Conservation (phyloP, 345 rosid species). For the Noccaea bulbosa region DNA sequence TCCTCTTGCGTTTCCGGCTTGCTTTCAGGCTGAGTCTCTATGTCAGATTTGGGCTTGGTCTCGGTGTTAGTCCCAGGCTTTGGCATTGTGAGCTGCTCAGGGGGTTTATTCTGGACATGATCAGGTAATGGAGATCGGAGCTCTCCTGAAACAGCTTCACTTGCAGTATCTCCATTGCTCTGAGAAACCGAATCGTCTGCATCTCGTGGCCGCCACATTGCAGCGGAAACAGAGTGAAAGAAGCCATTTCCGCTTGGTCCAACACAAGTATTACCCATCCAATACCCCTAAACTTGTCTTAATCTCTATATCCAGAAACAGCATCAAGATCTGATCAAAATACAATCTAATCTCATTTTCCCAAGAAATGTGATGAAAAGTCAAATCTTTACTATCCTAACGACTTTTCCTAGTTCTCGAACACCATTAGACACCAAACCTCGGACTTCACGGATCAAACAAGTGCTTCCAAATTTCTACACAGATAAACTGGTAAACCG, state of each 20-base stretch:
- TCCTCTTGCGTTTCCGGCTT: slow-evolving; percentile 27
- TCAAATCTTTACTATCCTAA: slow-evolving; percentile 27
- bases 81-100: slow-evolving; percentile 63
- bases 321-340: slow-evolving; percentile 51
- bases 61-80: slow-evolving; percentile 43
- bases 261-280: slow-evolving; percentile 90
- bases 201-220: slow-evolving; percentile 66
- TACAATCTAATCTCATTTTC: slow-evolving; percentile 38
- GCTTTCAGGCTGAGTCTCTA: slow-evolving; percentile 26
- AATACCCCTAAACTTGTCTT: slow-evolving; percentile 8
- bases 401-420: neutral
- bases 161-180: slow-evolving; percentile 51
- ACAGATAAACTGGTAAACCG: slow-evolving; percentile 9
- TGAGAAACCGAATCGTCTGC: slow-evolving; percentile 47
- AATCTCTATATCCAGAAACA: slow-evolving; percentile 31
- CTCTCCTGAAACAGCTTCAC: slow-evolving; percentile 46
- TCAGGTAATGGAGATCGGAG: slow-evolving; percentile 46
- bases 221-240: slow-evolving; percentile 79
- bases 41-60: slow-evolving; percentile 16
- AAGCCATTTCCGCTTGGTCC: slow-evolving; percentile 73
- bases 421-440: slow-evolving; percentile 13
- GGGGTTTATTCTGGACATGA: slow-evolving; percentile 64
- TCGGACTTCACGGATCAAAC: slow-evolving; percentile 22
- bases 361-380: slow-evolving; percentile 5
- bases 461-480: neutral